Evolutionary conservation across 2,329 filamentous ascomycete genomes (phyloP), one percentile per base, ranked within the genome.

Genomic region (Lachnellula occidentalis): DNA sequence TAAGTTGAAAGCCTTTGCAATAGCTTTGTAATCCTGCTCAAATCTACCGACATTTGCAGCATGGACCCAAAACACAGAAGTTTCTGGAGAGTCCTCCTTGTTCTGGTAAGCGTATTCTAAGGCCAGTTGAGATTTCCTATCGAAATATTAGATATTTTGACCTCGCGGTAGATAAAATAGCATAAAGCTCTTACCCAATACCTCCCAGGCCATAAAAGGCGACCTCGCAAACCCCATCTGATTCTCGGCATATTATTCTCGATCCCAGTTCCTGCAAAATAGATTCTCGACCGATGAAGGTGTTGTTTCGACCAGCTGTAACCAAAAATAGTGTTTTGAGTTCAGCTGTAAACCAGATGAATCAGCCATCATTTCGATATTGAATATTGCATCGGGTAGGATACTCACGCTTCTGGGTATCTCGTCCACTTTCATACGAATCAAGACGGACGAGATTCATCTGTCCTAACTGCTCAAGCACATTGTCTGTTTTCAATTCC

Each of bases 41-140:
- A 63, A 61, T 48, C 56, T 42, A 1, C 34, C 49, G 8, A 37
- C 17, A 34, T 53, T 57, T 34, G 46, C 50, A n/a, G 51, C 58
- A 39, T 61, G 49, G 2, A 73, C 60, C 72, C 68, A 74, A 50
- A 73, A 73, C 15, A 73, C 57, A 57, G 60, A 69, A 8, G 58
- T 64, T 15, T 63, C 12, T 1, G 66, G 63, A 14, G 56, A 61
- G 27, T 52, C 43, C 0, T 63, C 54, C 50, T 55, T 59, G 6
- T 65, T 50, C 9, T 54, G 54, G 54, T 73, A 65, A 0, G 63
- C 62, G 45, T 71, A 72, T 59, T 72, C 59, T 34, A 74, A 72
- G 15, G 68, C 66, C n/a, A 71, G 61, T 60, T 70, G 66, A 22
- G 68, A 67, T 58, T 70, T 71, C 9, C 68, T 71, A 41, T 53